Conservation (phyloP, 371 early-diverging fungal species). For the Apophysomyces sp. region DNA sequence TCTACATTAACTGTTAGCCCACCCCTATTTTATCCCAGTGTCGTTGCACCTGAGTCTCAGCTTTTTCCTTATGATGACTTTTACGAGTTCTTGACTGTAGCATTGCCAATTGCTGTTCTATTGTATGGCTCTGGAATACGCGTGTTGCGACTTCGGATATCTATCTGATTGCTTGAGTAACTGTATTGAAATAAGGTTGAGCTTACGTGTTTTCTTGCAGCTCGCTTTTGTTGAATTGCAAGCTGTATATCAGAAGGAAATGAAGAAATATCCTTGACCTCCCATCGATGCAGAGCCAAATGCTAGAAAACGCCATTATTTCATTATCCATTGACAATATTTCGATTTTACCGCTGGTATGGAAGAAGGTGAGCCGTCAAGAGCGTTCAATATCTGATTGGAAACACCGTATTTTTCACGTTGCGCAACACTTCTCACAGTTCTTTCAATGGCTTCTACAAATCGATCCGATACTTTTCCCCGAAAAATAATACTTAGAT, state of each 20-base stretch:
- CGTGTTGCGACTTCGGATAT: slow-evolving; percentile 17
- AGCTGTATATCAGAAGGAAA: slow-evolving; percentile 37
- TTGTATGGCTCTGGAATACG: slow-evolving; percentile 8
- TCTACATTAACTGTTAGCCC: not conserved
- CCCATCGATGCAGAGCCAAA: slow-evolving; percentile 57
- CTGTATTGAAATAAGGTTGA: not conserved
- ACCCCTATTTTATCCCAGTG: not conserved
- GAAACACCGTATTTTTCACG: slow-evolving; percentile 33
- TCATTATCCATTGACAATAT: not conserved
- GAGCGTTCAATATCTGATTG: slow-evolving; percentile 2
- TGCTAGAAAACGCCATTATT: slow-evolving; percentile 18
- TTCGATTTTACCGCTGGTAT: slow-evolving; percentile 17
- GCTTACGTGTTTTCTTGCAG: slow-evolving; percentile 27
- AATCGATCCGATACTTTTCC: slow-evolving; percentile 21
- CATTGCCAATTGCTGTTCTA: slow-evolving; percentile 15
- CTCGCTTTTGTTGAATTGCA: slow-evolving; percentile 18
- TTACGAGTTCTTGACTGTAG: slow-evolving; percentile 18
- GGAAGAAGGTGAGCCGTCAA: slow-evolving; percentile 12
- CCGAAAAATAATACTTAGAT: not conserved
- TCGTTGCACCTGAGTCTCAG: slow-evolving; percentile 10
- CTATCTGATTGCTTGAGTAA: slow-evolving; percentile 4
- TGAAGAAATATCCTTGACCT: slow-evolving; percentile 44
- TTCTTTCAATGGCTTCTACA: slow-evolving; percentile 25
- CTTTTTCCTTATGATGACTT: not conserved
- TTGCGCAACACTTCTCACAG: slow-evolving; percentile 17